Evolutionary conservation across 108 stramenopile species (phyloP).

Genomic region (Bacterosira constricta): DNA sequence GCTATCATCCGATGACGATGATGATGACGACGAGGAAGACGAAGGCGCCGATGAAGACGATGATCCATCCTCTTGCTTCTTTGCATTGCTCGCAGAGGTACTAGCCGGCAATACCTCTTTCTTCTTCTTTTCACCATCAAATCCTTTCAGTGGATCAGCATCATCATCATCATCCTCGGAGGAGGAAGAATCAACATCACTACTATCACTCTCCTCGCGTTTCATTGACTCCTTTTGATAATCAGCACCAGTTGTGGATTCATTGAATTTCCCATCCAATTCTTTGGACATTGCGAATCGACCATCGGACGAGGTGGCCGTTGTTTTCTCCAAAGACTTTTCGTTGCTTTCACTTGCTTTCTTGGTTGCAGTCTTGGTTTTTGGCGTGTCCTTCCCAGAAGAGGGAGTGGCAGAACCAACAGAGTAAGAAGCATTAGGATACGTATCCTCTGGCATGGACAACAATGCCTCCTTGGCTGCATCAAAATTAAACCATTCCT

Average conservation of each 20-base stretch:
- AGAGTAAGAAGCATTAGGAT: conserved; percentile 32
- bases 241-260: conserved; percentile 48
- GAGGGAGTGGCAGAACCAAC: background rate
- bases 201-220: background rate
- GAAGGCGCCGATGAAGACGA: background rate
- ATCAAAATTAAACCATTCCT: conserved; percentile 42
- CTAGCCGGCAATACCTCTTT: background rate
- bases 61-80: too few species aligned
- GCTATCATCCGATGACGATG: conserved; percentile 15
- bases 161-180: conserved; percentile 17
- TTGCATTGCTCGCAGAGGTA: background rate
- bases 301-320: conserved; percentile 6
- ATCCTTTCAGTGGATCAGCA: conserved; percentile 38
- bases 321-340: background rate
- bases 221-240: conserved; percentile 24
- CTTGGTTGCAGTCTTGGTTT: conserved; percentile 5
- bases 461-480: conserved; percentile 43
- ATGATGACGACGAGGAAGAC: conserved; percentile 37
- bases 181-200: background rate
- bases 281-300: conserved; percentile 42
- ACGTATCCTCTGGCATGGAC: conserved; percentile 32
- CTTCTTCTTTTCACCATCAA: background rate
- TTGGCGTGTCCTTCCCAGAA: background rate
- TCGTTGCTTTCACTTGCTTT: background rate
- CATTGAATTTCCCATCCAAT: conserved; percentile 29